Evolutionary conservation across 2,329 filamentous ascomycete species (phyloP).

Genomic region (Ilyonectria robusta): DNA sequence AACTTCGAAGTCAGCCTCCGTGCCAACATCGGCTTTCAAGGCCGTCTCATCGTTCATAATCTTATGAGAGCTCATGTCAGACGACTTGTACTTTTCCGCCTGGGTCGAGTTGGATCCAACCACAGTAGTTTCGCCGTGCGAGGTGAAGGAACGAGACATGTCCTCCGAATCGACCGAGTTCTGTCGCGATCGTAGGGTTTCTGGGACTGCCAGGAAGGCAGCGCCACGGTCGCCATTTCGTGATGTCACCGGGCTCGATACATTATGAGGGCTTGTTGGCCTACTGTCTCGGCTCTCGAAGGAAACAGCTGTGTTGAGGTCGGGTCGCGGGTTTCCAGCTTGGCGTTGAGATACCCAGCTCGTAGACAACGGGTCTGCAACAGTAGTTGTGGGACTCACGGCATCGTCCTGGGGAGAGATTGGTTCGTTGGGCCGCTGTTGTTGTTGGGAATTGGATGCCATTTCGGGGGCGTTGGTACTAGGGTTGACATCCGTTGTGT

Average conservation of each 20-base stretch:
- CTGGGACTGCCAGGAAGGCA: conserved; percentile 77
- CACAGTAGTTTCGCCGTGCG: conserved; percentile 75
- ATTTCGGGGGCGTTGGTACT: conserved; percentile 48
- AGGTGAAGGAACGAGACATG: conserved; percentile 69
- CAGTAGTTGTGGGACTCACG: conserved; percentile 57
- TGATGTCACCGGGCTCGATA: conserved; percentile 71
- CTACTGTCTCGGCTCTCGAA: conserved; percentile 77
- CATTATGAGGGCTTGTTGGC: conserved; percentile 80
- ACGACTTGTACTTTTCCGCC: conserved; percentile 56
- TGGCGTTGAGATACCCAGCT: conserved; percentile 42
- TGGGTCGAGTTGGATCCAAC: conserved; percentile 61
- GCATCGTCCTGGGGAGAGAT: conserved; percentile 56
- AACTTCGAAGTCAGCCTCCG: conserved; percentile 81
- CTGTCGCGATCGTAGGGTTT: conserved; percentile 70
- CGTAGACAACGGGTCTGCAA: conserved; percentile 50
- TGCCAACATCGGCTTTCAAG: conserved; percentile 81
- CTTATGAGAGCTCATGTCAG: conserved; percentile 62
- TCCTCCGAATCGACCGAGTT: conserved; percentile 80
- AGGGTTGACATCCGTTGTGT: conserved; percentile 61
- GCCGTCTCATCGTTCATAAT: conserved; percentile 78
- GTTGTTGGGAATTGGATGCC: conserved; percentile 44
- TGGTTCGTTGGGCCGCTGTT: conserved; percentile 50
- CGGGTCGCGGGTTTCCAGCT: conserved; percentile 49
- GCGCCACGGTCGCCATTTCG: conserved; percentile 62
- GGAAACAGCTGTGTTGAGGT: conserved; percentile 69